Conservation (phyloP, 139 green algal genomes). For the Chlorella sorokiniana region DNA sequence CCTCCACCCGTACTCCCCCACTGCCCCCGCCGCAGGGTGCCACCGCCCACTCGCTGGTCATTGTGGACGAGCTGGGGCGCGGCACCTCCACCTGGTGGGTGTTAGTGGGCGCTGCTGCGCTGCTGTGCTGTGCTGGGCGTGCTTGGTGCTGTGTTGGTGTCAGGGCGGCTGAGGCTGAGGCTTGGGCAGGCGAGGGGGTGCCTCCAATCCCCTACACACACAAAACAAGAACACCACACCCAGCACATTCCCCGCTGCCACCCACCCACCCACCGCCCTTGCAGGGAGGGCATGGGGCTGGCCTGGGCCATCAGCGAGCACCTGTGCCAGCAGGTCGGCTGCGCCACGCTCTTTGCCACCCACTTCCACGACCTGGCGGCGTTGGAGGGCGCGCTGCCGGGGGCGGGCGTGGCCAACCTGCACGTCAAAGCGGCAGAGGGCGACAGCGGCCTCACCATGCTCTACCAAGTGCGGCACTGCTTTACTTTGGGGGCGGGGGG, state of each 20-base stretch:
- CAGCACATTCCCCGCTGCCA: neutral
- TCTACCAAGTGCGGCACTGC: constrained; percentile 79
- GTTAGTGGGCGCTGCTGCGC: neutral
- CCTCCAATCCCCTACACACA: too few species aligned
- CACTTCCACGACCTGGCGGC: constrained; percentile 96
- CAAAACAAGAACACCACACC: neutral
- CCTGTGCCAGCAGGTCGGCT: constrained; percentile 67
- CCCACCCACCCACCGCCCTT: neutral
- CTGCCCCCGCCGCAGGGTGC: constrained; percentile 61
- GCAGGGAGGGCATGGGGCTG: constrained; percentile 92
- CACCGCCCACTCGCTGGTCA: constrained; percentile 80
- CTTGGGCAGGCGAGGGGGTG: neutral
- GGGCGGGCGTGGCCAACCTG: constrained; percentile 73
- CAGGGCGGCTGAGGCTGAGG: neutral
- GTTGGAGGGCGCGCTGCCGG: constrained; percentile 15
- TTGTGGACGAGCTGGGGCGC: constrained; percentile 97
- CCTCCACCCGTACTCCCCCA: neutral
- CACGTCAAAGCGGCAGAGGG: constrained; percentile 75
- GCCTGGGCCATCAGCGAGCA: constrained; percentile 97
- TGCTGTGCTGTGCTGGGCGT: neutral
- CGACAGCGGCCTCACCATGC: constrained; percentile 84
- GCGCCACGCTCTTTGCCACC: constrained; percentile 83
- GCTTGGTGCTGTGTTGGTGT: neutral
- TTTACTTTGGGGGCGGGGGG: neutral
- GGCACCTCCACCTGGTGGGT: constrained; percentile 89